phyloP scores from a whole-genome alignment of 495 filamentous ascomycete species.

The Xylaria longipes region DNA sequence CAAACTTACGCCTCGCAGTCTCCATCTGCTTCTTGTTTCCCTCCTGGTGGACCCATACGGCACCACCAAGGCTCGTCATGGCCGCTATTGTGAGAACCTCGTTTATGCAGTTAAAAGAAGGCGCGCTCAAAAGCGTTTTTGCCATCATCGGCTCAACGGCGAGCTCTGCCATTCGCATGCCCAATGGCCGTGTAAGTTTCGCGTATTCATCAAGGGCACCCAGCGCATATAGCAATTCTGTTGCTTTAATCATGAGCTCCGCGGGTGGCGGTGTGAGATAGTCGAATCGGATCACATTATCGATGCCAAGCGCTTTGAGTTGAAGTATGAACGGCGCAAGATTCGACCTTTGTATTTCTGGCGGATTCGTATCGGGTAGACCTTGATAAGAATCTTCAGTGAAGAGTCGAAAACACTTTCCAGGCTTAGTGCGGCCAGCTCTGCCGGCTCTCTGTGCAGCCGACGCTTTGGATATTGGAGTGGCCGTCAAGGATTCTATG shows the following conservation, averaged over 20 bases:
- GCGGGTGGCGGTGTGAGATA: slow-evolving; percentile 89
- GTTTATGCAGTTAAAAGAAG: slow-evolving; percentile 76
- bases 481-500: slow-evolving; percentile 90
- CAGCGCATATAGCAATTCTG: slow-evolving; percentile 89
- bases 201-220: slow-evolving; percentile 90
- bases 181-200: slow-evolving; percentile 87
- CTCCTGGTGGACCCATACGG: slow-evolving; percentile 81
- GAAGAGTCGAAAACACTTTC: slow-evolving; percentile 94
- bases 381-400: slow-evolving; percentile 75
- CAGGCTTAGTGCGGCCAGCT: slow-evolving; percentile 88
- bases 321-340: slow-evolving; percentile 90
- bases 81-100: slow-evolving; percentile 92
- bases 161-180: slow-evolving; percentile 91
- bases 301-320: slow-evolving; percentile 94
- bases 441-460: slow-evolving; percentile 91
- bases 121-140: slow-evolving; percentile 82
- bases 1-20: slow-evolving; percentile 78
- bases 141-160: slow-evolving; percentile 97
- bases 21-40: slow-evolving; percentile 77
- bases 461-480: slow-evolving; percentile 88
- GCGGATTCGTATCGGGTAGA: slow-evolving; percentile 77
- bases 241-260: slow-evolving; percentile 83
- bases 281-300: slow-evolving; percentile 91
- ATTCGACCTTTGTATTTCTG: slow-evolving; percentile 93
- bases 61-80: slow-evolving; percentile 87